These are phyloP conservation scores for Lizanozyma gosingica DNA, from an alignment of 1,139 yeast genomes.

Conservation along the genomic window DNA sequence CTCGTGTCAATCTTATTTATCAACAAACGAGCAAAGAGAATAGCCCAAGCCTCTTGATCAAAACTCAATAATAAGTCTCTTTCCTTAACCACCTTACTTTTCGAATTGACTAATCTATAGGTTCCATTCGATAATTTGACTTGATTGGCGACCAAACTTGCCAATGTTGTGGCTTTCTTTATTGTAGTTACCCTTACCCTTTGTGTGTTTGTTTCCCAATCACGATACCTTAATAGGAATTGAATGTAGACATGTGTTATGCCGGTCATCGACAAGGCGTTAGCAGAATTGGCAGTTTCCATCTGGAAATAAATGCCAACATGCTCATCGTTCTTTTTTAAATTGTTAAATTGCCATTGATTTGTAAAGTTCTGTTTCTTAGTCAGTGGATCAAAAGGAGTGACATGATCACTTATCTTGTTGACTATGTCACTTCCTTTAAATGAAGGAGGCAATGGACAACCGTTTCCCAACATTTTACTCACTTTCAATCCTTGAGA, in stretches of 20 bases:
- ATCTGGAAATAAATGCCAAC: constrained; percentile 25
- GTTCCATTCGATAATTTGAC: constrained; percentile 11
- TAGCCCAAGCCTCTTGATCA: constrained; percentile 23
- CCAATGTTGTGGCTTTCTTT: constrained; percentile 22
- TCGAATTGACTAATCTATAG: constrained; percentile 10
- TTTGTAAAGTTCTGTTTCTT: constrained; percentile 27
- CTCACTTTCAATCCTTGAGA: constrained; percentile 24
- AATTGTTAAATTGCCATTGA: constrained; percentile 22
- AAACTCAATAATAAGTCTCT: constrained; percentile 20
- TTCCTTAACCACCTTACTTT: constrained; percentile 19
- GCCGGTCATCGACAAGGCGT: constrained; percentile 11
- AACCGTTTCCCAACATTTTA: constrained; percentile 20
- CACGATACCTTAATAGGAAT: constrained; percentile 24
- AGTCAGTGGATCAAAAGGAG: constrained; percentile 23
- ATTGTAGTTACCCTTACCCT: constrained; percentile 23
- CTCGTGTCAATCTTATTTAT: constrained; percentile 26
- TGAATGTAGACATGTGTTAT: constrained; percentile 21
- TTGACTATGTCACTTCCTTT: constrained; percentile 14
- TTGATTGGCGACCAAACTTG: constrained; percentile 10
- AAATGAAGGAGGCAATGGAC: constrained; percentile 27
- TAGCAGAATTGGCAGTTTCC: constrained; percentile 18
- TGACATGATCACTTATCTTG: constrained; percentile 27
- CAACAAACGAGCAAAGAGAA: constrained; percentile 22
- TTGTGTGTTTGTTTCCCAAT: constrained; percentile 12
- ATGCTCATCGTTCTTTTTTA: constrained; percentile 14